Base-by-base conservation (phyloP, 768 basidiomycete species). In the Phylloporus arenicola region DNA sequence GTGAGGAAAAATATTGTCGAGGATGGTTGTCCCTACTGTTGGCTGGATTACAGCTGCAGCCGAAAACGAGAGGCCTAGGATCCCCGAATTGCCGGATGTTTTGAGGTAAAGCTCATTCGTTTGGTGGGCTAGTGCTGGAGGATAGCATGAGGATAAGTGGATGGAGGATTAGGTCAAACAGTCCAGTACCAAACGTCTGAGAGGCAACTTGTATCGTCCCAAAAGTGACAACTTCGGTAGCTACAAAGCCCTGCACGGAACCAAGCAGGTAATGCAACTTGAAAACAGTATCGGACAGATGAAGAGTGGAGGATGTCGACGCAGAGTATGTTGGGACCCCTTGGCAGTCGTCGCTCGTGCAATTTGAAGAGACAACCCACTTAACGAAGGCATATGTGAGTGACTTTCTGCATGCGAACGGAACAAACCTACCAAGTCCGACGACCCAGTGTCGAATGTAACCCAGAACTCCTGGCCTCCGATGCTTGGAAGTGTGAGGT, bases 391-490 rank as follows among this genome's bases (percentile, higher is more conserved):
- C 16, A 16, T 20, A 47, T 6, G 8, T 49, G 43, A 57, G 56
- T n/a, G 12, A 48, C 16, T 41, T 25, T 35, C 42, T 30, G 43
- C 1, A 13, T 11, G 48, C 12, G 42, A 37, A 22, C 29, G 31
- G 38, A 52, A 48, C 20, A 45, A 45, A 30, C 58, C 41, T 55
- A 79, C 79, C 55, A 82, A 57, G 59, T 81, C 81, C 1, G 81
- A 74, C 4, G 80, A 82, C 43, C 80, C 81, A 8, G 81, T 81
- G 58, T 81, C 80, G 25, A 80, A 64, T 4, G 78, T 71, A 19
- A 75, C 67, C 59, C 68, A 67, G 50, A 81, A 72, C 35, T 64
- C 52, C 58, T 76, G 74, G 4, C 66, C 69, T 41, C 74, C 75
- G 40, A 77, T 63, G 30, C 74, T 78, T 49, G 8, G 43, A 25